Evolutionary conservation across 768 basidiomycete genomes (phyloP).

Genomic region (Fomitopsis serialis): DNA sequence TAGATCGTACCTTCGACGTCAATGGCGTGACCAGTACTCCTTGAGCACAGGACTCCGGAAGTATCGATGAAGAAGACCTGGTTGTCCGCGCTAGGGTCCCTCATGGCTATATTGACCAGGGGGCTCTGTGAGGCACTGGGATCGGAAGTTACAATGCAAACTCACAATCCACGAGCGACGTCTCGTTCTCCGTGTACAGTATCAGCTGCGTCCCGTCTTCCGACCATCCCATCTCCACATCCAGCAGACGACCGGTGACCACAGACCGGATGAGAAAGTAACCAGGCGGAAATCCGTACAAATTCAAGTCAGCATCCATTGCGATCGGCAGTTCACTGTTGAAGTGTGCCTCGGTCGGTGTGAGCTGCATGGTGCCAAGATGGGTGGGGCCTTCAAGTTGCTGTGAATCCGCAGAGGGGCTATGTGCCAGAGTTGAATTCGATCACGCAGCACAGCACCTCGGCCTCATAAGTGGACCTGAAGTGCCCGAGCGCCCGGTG

Average conservation of each 20-base stretch:
- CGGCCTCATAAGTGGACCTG: too few relatives aligned
- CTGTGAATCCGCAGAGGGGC: too few relatives aligned
- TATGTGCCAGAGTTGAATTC: too few relatives aligned
- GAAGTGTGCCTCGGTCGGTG: constrained; percentile 8
- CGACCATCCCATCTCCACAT: constrained; percentile 45
- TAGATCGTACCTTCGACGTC: constrained; percentile 70
- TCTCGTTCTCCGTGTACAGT: constrained; percentile 71
- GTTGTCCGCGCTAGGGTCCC: constrained; percentile 66
- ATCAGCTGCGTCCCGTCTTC: constrained; percentile 61
- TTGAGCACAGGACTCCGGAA: constrained; percentile 70
- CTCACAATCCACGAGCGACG: constrained; percentile 71
- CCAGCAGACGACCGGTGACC: constrained; percentile 48
- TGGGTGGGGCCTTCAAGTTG: too few relatives aligned
- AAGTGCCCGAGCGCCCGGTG: too few relatives aligned
- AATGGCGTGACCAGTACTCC: constrained; percentile 75
- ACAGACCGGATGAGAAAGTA: constrained; percentile 61
- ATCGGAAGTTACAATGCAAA: background rate
- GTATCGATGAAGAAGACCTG: constrained; percentile 87
- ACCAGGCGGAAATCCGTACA: constrained; percentile 35
- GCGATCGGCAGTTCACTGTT: constrained; percentile 13
- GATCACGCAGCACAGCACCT: too few relatives aligned
- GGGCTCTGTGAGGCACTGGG: background rate
- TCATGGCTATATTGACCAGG: constrained; percentile 41
- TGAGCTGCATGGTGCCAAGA: constrained; percentile 13
- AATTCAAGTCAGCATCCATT: constrained; percentile 18